Base-by-base conservation (phyloP, 495 filamentous ascomycete species). In the Penicillium argentinense region DNA sequence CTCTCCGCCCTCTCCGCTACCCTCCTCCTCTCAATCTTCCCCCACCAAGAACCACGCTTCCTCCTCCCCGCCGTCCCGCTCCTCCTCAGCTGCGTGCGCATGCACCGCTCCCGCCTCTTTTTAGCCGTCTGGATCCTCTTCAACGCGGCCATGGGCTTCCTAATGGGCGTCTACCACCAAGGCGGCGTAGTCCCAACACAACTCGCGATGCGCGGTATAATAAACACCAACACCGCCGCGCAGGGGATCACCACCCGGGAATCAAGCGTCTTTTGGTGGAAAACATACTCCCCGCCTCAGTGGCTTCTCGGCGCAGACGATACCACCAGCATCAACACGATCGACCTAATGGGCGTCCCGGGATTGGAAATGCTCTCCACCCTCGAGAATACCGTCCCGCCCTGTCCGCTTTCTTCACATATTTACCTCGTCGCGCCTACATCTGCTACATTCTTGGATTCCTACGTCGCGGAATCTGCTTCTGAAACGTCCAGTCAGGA, bases 81-180 rank as follows among this genome's bases (percentile, higher is more conserved):
- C n/a, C 71, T 97, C 17, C 78, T 98, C 9, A 88, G 89, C 19
- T 93, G 88, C 27, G 56, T 96, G 42, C 79, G 82, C 13, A 70
- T 95, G 33, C 88, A 86, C 5, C 78, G 69, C 43, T 80, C 77
- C 5, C 70, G 74, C 14, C 37, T 80, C 6, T 93, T 88, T 77
- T 65, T 86, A 21, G 73, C 56, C 0, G 44, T 74, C 1, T 98
- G 93, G 93, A 72, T 96, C 16, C 53, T 82, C 42, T 97, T 98
- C 69, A 98, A 98, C 63, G 63, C 78, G 23, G 47, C 78, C 4
- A 70, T 96, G 33, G 95, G 89, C 14, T 66, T 86, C 6, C 69
- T 97, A 16, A 95, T 97, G 87, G 93, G 93, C 5, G 64, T 87
- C 6, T 97, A 93, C 57, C 93, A 98, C 64, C 93, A 98, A 73